These are phyloP conservation scores for Stachybotrys elegans DNA, from an alignment of 2,329 filamentous ascomycete genomes.

Conservation along the genomic window DNA sequence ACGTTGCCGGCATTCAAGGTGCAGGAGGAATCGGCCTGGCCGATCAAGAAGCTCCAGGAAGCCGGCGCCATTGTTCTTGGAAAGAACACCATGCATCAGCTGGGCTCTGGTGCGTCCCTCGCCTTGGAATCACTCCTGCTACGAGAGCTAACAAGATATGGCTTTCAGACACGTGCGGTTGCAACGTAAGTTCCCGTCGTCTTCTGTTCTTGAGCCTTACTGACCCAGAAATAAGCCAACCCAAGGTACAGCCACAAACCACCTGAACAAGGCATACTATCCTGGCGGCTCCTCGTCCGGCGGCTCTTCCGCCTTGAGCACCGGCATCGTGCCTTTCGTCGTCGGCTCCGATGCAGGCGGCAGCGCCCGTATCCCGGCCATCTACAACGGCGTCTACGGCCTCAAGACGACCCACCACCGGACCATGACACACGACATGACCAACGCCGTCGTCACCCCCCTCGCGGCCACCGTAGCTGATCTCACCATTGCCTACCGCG, in stretches of 20 bases:
- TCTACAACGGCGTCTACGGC: conserved; percentile 76
- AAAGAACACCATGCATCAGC: conserved; percentile 75
- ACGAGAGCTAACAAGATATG: not conserved
- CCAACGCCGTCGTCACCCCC: conserved; percentile 64
- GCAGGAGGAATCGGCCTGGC: conserved; percentile 59
- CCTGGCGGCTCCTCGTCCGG: conserved; percentile 78
- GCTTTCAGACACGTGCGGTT: conserved; percentile 67
- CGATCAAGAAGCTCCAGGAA: conserved; percentile 64
- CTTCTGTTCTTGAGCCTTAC: not conserved
- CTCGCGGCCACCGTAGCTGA: conserved; percentile 73
- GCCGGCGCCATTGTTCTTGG: conserved; percentile 71
- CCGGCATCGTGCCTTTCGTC: conserved; percentile 69
- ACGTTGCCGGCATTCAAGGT: conserved; percentile 43
- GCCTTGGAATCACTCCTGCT: not conserved
- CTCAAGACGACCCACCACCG: conserved; percentile 75
- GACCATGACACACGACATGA: conserved; percentile 49
- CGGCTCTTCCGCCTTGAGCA: conserved; percentile 63
- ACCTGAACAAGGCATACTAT: conserved; percentile 71
- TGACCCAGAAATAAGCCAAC: conserved; percentile 41
- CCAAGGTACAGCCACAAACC: conserved; percentile 72
- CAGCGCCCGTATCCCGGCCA: conserved; percentile 66
- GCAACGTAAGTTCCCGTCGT: conserved; percentile 49
- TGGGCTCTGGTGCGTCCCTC: conserved; percentile 57
- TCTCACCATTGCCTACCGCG: conserved; percentile 74
- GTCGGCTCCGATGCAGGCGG: conserved; percentile 74